phyloP scores from a whole-genome alignment of 495 filamentous ascomycete species.

The Collariella sp. region DNA sequence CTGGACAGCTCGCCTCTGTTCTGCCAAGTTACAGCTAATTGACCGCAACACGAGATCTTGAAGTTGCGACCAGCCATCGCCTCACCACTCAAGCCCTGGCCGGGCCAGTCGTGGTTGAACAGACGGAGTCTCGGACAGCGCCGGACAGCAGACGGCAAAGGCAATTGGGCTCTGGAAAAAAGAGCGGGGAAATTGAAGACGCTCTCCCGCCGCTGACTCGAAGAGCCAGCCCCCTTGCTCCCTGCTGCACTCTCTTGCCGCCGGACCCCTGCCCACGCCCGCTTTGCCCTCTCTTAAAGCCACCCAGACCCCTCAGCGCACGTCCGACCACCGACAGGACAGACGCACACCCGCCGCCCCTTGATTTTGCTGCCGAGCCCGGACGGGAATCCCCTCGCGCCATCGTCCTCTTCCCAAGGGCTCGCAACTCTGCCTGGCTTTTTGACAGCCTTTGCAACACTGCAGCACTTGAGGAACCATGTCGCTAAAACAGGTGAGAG shows the following conservation, averaged over 20 bases:
- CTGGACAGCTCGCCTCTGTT: neutral
- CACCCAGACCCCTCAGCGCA: conserved; percentile 23
- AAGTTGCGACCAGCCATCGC: conserved; percentile 11
- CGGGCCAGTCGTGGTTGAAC: conserved; percentile 8
- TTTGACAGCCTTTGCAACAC: conserved; percentile 15
- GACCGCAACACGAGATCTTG: neutral
- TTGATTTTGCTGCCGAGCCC: neutral
- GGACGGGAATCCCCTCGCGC: neutral
- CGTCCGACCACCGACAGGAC: conserved; percentile 5
- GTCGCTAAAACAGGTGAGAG: conserved; percentile 69
- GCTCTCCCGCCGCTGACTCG: conserved; percentile 22
- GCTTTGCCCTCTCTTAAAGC: conserved; percentile 13
- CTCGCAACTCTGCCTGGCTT: conserved; percentile 10
- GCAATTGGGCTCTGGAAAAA: conserved; percentile 4
- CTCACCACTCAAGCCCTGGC: conserved; percentile 10
- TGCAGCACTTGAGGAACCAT: conserved; percentile 35
- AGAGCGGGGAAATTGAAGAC: conserved; percentile 20
- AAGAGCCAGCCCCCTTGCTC: conserved; percentile 20
- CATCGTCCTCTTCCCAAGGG: neutral
- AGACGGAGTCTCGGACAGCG: neutral
- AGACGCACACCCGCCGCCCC: conserved; percentile 20
- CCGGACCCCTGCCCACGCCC: conserved; percentile 15
- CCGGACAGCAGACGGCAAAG: neutral
- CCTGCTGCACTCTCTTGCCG: conserved; percentile 19
- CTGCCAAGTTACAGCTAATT: conserved; percentile 26